Evolutionary conservation across 495 filamentous ascomycete species (phyloP).

Genomic region (Hypomontagnella submonticulosa): DNA sequence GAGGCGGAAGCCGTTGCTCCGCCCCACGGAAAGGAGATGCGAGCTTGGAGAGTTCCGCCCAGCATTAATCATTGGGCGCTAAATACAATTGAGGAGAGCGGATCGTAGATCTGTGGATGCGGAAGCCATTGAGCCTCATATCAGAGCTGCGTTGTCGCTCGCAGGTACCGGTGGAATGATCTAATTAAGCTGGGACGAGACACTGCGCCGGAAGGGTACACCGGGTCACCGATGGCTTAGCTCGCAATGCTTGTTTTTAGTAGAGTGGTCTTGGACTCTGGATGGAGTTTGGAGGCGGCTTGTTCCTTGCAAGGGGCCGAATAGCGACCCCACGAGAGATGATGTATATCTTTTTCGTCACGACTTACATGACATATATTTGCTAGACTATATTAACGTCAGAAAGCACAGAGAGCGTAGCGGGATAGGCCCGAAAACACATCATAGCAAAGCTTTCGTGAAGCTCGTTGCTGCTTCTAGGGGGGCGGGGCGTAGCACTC

Average conservation of each 20-base stretch:
- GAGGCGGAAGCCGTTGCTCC: conserved; percentile 45
- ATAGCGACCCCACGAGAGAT: not conserved
- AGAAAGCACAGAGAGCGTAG: not conserved
- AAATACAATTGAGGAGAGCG: conserved; percentile 30
- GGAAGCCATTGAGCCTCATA: conserved; percentile 38
- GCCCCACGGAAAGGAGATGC: conserved; percentile 36
- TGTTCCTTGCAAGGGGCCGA: conserved; percentile 14
- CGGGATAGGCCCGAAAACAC: conserved; percentile 28
- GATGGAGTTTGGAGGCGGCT: not conserved
- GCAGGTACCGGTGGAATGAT: conserved; percentile 20
- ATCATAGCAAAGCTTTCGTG: conserved; percentile 6
- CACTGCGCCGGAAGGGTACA: conserved; percentile 12
- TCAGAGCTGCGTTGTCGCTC: conserved; percentile 19
- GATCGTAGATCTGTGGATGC: conserved; percentile 36
- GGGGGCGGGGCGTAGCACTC: conserved; percentile 44
- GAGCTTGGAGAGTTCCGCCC: conserved; percentile 18
- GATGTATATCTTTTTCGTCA: conserved; percentile 11
- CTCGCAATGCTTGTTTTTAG: conserved; percentile 13
- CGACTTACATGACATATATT: conserved; percentile 2
- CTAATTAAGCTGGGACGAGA: conserved; percentile 13
- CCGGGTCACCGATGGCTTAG: conserved; percentile 12
- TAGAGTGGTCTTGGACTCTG: conserved; percentile 6
- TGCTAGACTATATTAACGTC: conserved; percentile 9
- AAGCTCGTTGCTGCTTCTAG: conserved; percentile 43
- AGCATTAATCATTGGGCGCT: conserved; percentile 20